Evolutionary conservation across 2,329 filamentous ascomycete species (phyloP), one percentile per base, ranked within the genome.

Genomic region (Cercospora janseana): DNA sequence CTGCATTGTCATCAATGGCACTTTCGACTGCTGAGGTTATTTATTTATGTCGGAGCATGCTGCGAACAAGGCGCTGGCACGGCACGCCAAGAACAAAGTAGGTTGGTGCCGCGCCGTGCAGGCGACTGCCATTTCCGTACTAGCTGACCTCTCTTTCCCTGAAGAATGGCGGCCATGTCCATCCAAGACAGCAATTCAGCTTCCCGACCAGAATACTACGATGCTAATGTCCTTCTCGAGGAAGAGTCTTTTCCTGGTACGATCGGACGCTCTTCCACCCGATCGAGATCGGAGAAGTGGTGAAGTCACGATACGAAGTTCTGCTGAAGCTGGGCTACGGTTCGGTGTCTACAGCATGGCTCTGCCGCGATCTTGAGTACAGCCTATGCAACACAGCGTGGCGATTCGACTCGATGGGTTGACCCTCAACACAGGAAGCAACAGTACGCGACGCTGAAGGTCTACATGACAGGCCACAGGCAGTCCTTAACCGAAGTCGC

Each of bases 321-420:
- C 58, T 72, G 6, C 63, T 63, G 35, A 74, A 75, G 55, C 61
- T 74, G 5, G 72, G 71, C 29, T 71, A 69, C 51, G 71, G 70
- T n/a, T 59, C 57, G 4, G 59, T 54, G 41, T 70, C 70, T 8
- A 73, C 70, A 0, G 66, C 70, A 5, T 74, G 71, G 71, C 63
- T 74, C 1, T 66, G 63, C 35, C 65, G 60, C 24, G 67, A 72
- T 60, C 63, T 70, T 12, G 37, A 42, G 46, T 45, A 35, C 13
- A 28, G 18, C 5, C 4, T 45, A 3, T 7, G 8, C 10, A 21
- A 3, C 1, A 18, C 26, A 32, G 3, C 24, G 21, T 23, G 6
- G 13, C 15, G n/a, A n/a, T n/a, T 3, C 2, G 10, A 12, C 6
- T 23, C 12, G 21, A 23, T 24, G 3, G 15, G 10, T 13, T 38